Evolutionary conservation across 805 yeast genomes (phyloP).

Genomic region (Clavispora asparagi): DNA sequence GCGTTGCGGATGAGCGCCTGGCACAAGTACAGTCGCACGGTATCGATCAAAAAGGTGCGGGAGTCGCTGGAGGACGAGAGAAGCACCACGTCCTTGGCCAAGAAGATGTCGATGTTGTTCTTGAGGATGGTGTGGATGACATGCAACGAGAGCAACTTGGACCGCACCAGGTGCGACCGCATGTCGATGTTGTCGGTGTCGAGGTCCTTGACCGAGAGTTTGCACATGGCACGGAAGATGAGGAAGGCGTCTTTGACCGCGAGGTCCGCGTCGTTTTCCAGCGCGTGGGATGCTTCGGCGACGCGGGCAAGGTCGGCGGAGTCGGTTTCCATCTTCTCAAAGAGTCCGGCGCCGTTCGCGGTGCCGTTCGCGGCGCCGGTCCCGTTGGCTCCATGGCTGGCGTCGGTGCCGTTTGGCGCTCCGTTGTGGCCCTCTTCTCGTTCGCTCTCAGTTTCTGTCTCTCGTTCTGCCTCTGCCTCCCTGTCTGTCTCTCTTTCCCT

Average conservation of each 20-base stretch:
- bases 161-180: constrained; percentile 89
- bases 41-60: constrained; percentile 63
- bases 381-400: no score
- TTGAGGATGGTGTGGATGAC: constrained; percentile 79
- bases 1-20: constrained; percentile 85
- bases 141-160: constrained; percentile 83
- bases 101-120: constrained; percentile 78
- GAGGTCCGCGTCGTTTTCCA: constrained; percentile 57
- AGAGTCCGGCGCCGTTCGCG: constrained; percentile 20
- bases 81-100: constrained; percentile 53
- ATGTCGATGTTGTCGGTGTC: constrained; percentile 74
- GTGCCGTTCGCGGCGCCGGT: constrained; percentile 15
- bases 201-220: constrained; percentile 77
- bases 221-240: constrained; percentile 91
- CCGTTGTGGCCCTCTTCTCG: no score
- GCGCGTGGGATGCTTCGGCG: constrained; percentile 40
- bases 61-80: constrained; percentile 44
- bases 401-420: neutral
- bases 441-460: constrained; percentile 38
- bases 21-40: constrained; percentile 80
- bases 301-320: constrained; percentile 46
- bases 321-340: constrained; percentile 56
- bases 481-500: constrained; percentile 13
- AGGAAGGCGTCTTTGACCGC: constrained; percentile 87
- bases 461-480: neutral